These are phyloP conservation scores for Elaeis oleifera DNA, from an alignment of 202 grass and related monocot species.

Conservation along the genomic window DNA sequence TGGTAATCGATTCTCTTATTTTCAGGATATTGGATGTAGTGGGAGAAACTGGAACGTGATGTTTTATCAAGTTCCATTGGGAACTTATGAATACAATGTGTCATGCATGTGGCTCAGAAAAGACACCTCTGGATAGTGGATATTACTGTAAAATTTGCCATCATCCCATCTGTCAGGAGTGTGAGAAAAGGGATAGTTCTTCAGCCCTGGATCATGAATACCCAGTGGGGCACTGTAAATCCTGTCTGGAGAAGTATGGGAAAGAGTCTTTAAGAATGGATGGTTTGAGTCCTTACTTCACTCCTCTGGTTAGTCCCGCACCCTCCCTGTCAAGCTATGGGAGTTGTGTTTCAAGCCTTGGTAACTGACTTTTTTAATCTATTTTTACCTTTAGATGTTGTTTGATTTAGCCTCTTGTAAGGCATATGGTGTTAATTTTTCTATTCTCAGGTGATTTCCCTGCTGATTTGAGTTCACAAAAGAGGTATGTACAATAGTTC, in stretches of 20 bases:
- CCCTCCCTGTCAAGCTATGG: background rate
- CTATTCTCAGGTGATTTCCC: slow-evolving; percentile 16
- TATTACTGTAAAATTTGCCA: background rate
- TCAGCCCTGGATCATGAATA: background rate
- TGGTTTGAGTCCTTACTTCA: background rate
- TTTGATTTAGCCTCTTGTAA: background rate
- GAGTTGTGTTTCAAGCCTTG: slow-evolving; percentile 3
- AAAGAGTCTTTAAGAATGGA: slow-evolving; percentile 8
- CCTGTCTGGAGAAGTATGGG: background rate
- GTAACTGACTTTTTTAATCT: background rate
- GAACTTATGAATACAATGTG: background rate
- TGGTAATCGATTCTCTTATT: background rate
- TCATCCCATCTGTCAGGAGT: background rate
- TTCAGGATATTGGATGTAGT: background rate
- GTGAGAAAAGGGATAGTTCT: background rate
- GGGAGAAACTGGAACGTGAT: background rate
- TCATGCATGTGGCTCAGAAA: background rate
- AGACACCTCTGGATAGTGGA: background rate
- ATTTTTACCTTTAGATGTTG: background rate
- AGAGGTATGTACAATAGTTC: slow-evolving; percentile 5
- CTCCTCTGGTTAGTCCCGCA: slow-evolving; percentile 3
- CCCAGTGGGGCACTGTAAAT: background rate
- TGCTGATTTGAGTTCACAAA: background rate
- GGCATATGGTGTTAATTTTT: background rate
- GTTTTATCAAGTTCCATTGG: background rate